These are phyloP conservation scores for Phialophora macrospora DNA, from an alignment of 2,329 filamentous ascomycete genomes.

Conservation along the genomic window DNA sequence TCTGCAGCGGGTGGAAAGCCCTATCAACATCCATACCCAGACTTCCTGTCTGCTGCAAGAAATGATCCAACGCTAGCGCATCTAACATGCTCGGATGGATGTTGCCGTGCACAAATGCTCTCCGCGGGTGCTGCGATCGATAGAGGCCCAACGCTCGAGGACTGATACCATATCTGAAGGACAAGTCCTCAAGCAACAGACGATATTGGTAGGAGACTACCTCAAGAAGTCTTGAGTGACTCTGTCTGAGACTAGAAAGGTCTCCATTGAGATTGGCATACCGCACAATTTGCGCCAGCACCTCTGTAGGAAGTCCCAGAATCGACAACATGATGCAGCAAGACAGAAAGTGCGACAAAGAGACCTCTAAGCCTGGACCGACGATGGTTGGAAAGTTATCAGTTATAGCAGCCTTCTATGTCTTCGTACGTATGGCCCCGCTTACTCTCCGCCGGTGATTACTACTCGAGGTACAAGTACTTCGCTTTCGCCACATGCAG, in stretches of 20 bases:
- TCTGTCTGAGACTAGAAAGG: conserved; percentile 16
- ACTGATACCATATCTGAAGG: conserved; percentile 12
- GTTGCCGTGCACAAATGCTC: not conserved
- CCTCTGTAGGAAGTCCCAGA: conserved; percentile 22
- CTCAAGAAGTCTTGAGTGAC: conserved; percentile 11
- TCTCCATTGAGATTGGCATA: conserved; percentile 25
- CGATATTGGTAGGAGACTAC: not conserved
- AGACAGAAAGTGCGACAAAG: not conserved
- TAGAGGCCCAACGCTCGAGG: conserved; percentile 15
- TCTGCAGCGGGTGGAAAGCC: not conserved
- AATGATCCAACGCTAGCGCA: conserved; percentile 18
- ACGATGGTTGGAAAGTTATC: not conserved
- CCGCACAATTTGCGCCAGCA: conserved; percentile 22
- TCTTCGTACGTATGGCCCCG: not conserved
- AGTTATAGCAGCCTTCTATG: not conserved
- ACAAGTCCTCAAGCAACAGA: conserved; percentile 15
- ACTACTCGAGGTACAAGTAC: not conserved
- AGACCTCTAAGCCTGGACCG: not conserved
- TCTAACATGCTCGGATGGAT: conserved; percentile 9
- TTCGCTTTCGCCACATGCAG: conserved; percentile 1
- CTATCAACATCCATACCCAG: conserved; percentile 15
- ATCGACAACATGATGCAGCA: conserved; percentile 12
- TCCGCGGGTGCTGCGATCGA: not conserved
- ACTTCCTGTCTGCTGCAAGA: conserved; percentile 17
- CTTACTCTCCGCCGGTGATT: conserved; percentile 11